Conservation (phyloP, 83 land plant species). For the Thuja plicata region DNA sequence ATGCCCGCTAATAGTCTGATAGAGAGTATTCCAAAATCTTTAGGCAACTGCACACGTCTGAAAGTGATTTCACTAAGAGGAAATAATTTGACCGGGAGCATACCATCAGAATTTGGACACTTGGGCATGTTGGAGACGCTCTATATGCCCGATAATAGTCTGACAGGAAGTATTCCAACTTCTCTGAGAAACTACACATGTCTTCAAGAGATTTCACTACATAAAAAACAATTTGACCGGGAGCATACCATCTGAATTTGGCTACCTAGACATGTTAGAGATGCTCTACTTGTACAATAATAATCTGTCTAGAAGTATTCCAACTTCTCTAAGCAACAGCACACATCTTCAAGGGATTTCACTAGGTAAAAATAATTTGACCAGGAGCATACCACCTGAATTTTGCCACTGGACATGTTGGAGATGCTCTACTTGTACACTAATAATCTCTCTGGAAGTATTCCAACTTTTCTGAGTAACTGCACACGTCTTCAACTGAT, state of each 20-base stretch:
- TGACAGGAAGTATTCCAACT: too few relatives aligned
- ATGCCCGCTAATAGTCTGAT: background rate
- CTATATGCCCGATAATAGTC: too few relatives aligned
- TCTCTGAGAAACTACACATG: too few relatives aligned
- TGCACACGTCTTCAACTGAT: background rate
- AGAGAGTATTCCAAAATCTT: background rate
- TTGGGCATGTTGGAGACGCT: too few relatives aligned
- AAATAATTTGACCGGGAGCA: background rate
- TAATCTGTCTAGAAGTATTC: background rate
- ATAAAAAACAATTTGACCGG: background rate
- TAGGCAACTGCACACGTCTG: background rate
- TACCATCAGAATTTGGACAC: background rate
- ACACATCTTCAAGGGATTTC: background rate
- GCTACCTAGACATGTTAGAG: background rate
- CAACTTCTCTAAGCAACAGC: background rate
- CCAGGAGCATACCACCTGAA: background rate
- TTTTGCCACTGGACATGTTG: background rate
- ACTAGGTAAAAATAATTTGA: too few relatives aligned
- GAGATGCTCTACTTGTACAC: background rate
- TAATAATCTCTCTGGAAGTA: background rate
- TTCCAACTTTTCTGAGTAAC: background rate
- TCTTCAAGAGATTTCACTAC: too few relatives aligned
- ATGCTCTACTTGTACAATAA: background rate
- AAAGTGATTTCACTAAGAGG: too few relatives aligned
- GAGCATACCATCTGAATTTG: background rate